Evolutionary conservation across 2,329 filamentous ascomycete species (phyloP).

Genomic region (Epichloe festucae): DNA sequence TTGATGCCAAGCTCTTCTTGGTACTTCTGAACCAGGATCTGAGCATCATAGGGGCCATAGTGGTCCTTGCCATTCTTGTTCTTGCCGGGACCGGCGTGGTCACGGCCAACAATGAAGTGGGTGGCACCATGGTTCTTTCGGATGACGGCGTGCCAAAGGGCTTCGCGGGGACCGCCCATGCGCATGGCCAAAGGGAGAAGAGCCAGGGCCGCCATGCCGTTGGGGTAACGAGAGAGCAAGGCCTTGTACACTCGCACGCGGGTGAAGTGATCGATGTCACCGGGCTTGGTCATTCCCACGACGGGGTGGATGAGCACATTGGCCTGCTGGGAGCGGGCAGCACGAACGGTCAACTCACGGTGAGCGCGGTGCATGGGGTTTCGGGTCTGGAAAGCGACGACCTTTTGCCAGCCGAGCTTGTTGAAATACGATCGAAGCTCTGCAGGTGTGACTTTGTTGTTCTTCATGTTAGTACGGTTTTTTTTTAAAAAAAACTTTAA

Average conservation of each 20-base stretch:
- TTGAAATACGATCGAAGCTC: conserved; percentile 95
- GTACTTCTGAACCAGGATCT: conserved; percentile 94
- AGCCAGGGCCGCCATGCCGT: conserved; percentile 95
- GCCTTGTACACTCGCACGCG: conserved; percentile 98
- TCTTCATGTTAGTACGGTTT: conserved; percentile 1
- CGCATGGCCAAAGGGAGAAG: conserved; percentile 95
- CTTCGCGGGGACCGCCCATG: conserved; percentile 96
- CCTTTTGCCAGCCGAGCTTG: conserved; percentile 96
- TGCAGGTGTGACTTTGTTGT: conserved; percentile 62
- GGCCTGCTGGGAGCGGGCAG: conserved; percentile 87
- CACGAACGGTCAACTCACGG: conserved; percentile 92
- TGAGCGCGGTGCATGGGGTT: conserved; percentile 99
- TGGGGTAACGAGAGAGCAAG: conserved; percentile 89
- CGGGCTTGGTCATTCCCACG: conserved; percentile 95
- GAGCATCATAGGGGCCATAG: conserved; percentile 96
- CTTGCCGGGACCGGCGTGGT: conserved; percentile 95
- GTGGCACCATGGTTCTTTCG: conserved; percentile 99
- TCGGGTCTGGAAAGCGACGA: conserved; percentile 97
- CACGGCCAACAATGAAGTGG: conserved; percentile 97
- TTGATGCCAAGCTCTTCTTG: conserved; percentile 93
- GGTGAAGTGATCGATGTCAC: conserved; percentile 99
- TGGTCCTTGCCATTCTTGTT: conserved; percentile 96
- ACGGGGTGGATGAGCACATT: conserved; percentile 99
- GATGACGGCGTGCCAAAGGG: conserved; percentile 99
- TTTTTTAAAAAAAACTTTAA: neutral